These are phyloP conservation scores for Exophiala oligosperma DNA, from an alignment of 2,329 filamentous ascomycete genomes.

Conservation along the genomic window DNA sequence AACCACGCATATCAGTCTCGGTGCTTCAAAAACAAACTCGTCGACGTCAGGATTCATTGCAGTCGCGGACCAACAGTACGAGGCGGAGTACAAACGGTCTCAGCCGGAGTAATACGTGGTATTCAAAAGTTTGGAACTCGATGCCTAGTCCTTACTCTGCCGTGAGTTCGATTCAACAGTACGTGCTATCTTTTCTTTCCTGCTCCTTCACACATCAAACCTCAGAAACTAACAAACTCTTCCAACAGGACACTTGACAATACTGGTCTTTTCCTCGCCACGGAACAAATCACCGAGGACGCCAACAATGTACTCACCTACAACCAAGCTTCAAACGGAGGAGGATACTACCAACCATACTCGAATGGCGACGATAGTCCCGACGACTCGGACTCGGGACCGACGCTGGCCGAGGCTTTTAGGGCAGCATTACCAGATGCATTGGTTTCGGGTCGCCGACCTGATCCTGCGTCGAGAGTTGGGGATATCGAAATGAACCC, in stretches of 20 bases:
- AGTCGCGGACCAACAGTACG: not conserved
- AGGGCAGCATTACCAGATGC: not conserved
- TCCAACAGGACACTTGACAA: slow-evolving; percentile 7
- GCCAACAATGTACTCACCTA: slow-evolving; percentile 1
- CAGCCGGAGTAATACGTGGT: slow-evolving; percentile 6
- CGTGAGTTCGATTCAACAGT: slow-evolving; percentile 9
- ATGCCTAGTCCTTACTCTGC: slow-evolving; percentile 4
- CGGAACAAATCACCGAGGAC: slow-evolving; percentile 4
- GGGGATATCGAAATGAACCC: not conserved
- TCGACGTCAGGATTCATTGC: not conserved
- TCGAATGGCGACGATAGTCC: not conserved
- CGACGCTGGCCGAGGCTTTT: not conserved
- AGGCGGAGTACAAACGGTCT: not conserved
- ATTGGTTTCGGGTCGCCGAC: not conserved
- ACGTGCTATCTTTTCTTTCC: not conserved
- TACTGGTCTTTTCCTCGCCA: slow-evolving; percentile 7
- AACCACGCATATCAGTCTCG: slow-evolving; percentile 3
- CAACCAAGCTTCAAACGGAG: not conserved
- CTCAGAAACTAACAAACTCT: not conserved
- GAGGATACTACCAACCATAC: not conserved
- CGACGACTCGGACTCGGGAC: not conserved
- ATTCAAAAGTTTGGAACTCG: slow-evolving; percentile 7
- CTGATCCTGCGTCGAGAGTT: not conserved
- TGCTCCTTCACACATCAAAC: not conserved
- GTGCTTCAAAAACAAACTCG: not conserved